Conservation (phyloP, 805 yeast genomes). For the Lipomyces chichibuensis region DNA sequence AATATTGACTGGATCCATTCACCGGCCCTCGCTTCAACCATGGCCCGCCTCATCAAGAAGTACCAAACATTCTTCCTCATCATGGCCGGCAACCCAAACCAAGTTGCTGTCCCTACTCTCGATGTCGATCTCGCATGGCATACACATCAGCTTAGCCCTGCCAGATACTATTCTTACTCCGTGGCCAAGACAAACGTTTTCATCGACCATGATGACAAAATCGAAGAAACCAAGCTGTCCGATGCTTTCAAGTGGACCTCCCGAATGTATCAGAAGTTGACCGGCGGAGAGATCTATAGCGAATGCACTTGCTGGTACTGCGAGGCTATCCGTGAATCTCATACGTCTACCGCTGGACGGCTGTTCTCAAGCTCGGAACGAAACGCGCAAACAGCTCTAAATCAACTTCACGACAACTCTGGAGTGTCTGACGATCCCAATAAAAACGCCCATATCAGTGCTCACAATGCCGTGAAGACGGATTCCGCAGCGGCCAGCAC, state of each 20-base stretch:
- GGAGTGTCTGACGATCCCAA: conserved; percentile 2
- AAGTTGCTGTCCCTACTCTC: conserved; percentile 30
- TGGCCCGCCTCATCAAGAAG: conserved; percentile 16
- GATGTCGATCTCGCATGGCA: conserved; percentile 37
- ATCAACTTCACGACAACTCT: conserved; percentile 6
- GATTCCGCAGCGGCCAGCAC: background rate
- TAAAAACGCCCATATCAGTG: conserved; percentile 1
- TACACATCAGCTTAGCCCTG: conserved; percentile 34
- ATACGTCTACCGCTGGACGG: background rate
- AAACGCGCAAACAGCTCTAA: background rate
- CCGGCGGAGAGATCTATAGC: conserved; percentile 6
- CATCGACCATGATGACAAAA: conserved; percentile 12
- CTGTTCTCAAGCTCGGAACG: conserved; percentile 2
- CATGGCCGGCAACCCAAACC: conserved; percentile 12
- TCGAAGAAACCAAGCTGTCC: background rate
- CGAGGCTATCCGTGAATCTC: conserved; percentile 9
- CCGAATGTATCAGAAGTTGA: background rate
- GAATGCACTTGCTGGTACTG: conserved; percentile 12
- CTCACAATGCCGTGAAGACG: conserved; percentile 1
- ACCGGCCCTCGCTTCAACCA: conserved; percentile 23
- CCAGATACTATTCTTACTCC: background rate
- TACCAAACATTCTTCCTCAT: conserved; percentile 24
- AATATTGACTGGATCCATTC: conserved; percentile 29
- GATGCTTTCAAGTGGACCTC: conserved; percentile 4
- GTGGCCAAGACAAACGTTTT: background rate